These are phyloP conservation scores for Yamadazyma taylorii DNA, from an alignment of 1,139 yeast genomes.

Conservation along the genomic window DNA sequence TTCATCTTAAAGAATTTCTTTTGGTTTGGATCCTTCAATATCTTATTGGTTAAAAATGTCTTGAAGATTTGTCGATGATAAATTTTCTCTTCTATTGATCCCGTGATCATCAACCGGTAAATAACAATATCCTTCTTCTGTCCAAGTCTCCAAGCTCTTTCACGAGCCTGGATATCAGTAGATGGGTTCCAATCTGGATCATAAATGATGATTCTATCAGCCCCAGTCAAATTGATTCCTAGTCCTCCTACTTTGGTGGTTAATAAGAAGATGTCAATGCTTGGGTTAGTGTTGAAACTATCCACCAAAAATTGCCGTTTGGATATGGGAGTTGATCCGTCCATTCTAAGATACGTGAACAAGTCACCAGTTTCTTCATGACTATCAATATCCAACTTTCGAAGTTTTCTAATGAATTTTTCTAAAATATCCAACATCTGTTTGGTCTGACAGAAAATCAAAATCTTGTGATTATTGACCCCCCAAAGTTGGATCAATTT, in stretches of 20 bases:
- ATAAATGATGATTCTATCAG: conserved; percentile 87
- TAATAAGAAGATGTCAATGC: conserved; percentile 65
- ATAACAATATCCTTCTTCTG: conserved; percentile 93
- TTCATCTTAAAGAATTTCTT: conserved; percentile 88
- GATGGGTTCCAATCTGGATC: conserved; percentile 99
- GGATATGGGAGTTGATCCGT: conserved; percentile 84
- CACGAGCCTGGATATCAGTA: conserved; percentile 95
- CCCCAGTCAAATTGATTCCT: conserved; percentile 93
- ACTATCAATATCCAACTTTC: conserved; percentile 20
- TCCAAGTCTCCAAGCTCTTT: conserved; percentile 96
- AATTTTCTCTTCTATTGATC: conserved; percentile 94
- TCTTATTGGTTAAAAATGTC: conserved; percentile 89
- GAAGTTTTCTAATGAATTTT: conserved; percentile 48
- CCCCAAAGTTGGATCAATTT: conserved; percentile 78
- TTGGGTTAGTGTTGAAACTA: conserved; percentile 62
- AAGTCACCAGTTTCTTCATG: conserved; percentile 12
- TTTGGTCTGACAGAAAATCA: conserved; percentile 85
- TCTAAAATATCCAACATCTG: conserved; percentile 93
- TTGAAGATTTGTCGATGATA: conserved; percentile 96
- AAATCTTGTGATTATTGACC: conserved; percentile 70
- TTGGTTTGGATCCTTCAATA: conserved; percentile 93
- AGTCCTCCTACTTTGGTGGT: conserved; percentile 96
- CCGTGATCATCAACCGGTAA: conserved; percentile 89
- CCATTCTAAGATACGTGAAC: conserved; percentile 77
- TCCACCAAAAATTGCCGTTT: conserved; percentile 80